Percentiles rank a stretch among this genome's conserved stretches.
phyloP scores from a whole-genome alignment of 805 yeast genomes.

The Scheffersomyces ergatensis region DNA sequence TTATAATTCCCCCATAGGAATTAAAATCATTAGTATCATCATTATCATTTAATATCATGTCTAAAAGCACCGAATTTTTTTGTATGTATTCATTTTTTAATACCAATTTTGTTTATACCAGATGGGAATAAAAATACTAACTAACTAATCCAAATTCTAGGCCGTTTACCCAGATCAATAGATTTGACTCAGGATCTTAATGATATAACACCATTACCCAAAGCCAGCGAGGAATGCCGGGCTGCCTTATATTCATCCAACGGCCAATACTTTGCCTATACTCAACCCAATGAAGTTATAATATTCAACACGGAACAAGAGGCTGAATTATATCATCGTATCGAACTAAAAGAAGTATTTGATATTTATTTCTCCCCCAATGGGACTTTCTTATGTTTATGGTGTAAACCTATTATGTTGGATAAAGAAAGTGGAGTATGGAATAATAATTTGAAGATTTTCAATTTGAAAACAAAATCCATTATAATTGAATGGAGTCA shows the following conservation, averaged over 20 bases:
- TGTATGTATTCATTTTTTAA: conserved; percentile 23
- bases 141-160: conserved; percentile 23
- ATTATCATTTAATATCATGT: conserved; percentile 19
- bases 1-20: too few relatives aligned
- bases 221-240: conserved; percentile 51
- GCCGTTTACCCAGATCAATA: conserved; percentile 56
- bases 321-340: conserved; percentile 35
- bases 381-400: conserved; percentile 77
- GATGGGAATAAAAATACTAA: conserved; percentile 2
- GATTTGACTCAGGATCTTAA: conserved; percentile 47
- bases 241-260: conserved; percentile 64
- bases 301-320: conserved; percentile 56
- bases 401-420: conserved; percentile 79
- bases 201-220: conserved; percentile 33
- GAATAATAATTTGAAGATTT: conserved; percentile 77
- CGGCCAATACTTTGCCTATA: conserved; percentile 69
- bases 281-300: conserved; percentile 60
- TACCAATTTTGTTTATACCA: not conserved
- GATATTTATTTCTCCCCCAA: conserved; percentile 88
- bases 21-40: not conserved
- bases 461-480: conserved; percentile 50
- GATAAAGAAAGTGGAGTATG: conserved; percentile 70
- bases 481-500: conserved; percentile 65
- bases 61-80: conserved; percentile 35
- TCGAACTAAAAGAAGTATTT: conserved; percentile 65